phyloP scores from a whole-genome alignment of 1,284 basidiomycete species.

The Farysia itapuensis region DNA sequence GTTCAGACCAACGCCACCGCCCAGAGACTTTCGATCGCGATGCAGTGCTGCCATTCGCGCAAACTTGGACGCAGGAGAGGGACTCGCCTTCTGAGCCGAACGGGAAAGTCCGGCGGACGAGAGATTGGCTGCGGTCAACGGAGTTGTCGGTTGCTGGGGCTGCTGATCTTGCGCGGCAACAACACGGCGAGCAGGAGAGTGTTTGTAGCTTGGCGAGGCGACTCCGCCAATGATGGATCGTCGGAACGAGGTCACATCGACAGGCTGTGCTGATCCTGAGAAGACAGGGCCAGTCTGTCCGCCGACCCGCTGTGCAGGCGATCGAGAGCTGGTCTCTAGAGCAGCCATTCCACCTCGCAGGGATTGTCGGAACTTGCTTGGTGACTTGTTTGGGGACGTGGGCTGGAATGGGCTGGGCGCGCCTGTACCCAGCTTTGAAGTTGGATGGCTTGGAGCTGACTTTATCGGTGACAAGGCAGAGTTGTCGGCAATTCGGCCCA shows the following conservation, averaged over 20 bases:
- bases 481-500: slow-evolving; percentile 16
- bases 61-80: slow-evolving; percentile 19
- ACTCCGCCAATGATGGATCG: slow-evolving; percentile 48
- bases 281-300: slow-evolving; percentile 9
- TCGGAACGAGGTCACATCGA: slow-evolving; percentile 27
- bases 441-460: slow-evolving; percentile 6
- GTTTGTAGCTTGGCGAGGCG: slow-evolving; percentile 36
- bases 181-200: slow-evolving; percentile 40
- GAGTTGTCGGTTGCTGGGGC: slow-evolving; percentile 5
- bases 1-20: slow-evolving; percentile 8
- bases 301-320: slow-evolving; percentile 29
- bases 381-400: slow-evolving; percentile 18
- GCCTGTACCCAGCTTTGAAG: slow-evolving; percentile 9
- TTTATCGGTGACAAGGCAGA: slow-evolving; percentile 18
- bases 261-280: slow-evolving; percentile 9
- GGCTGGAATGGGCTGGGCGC: slow-evolving; percentile 28
- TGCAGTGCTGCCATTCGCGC: slow-evolving; percentile 1
- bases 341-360: slow-evolving; percentile 31
- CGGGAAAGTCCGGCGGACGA: slow-evolving; percentile 11
- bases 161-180: neutral
- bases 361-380: slow-evolving; percentile 33
- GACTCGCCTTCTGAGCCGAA: slow-evolving; percentile 14
- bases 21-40: slow-evolving; percentile 26
- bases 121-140: slow-evolving; percentile 26
- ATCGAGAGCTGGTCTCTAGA: slow-evolving; percentile 15